Base-by-base conservation (phyloP, 148 eudicot genomes). In the Vaccinium myrtillus region DNA sequence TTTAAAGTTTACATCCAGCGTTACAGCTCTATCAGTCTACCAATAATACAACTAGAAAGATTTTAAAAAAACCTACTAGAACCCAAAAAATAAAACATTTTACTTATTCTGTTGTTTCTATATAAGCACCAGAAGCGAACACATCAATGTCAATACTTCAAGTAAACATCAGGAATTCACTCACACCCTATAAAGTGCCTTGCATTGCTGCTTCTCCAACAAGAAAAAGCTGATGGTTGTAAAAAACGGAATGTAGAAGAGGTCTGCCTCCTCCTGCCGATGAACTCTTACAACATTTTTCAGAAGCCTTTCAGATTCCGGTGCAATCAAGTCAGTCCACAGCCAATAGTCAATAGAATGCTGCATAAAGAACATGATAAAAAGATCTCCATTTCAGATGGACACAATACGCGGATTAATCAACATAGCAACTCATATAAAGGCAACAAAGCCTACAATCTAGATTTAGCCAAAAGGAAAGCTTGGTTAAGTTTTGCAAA, bases 151-250 rank as follows among this genome's bases (percentile, higher is more conserved):
- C 19, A 25, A 18, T 30, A 56, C 67, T 16, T 27, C 61, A 83
- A 18, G 70, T 25, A 58, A 84, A 78, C 75, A 79, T 80, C 59
- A 86, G 93, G 84, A 80, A 87, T 86, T 88, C 94, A 97, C 99
- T 97, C 99, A 97, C 98, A 95, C 98, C 99, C 99, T 94, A 90
- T 95, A 97, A 91, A 97, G 99, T 69, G 99, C 89, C 90, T 97
- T 97, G 98, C 98, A 97, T 86, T 92, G 93, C 84, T 93, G 98
- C 88, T 93, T 97, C 88, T 97, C 99, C 93, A 95, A 46, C 83
- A 97, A 87, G 91, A 97, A 97, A 87, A 88, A 97, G 90, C 98
- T 94, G 84, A 97, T 97, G 36, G 99, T 97, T 46, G 98, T 93
- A 89, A 97, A 97, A 83, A 95, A 95, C 4, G 98, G 99, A 77